phyloP scores from a whole-genome alignment of 2,329 filamentous ascomycete genomes.

The Cercospora sp. region DNA sequence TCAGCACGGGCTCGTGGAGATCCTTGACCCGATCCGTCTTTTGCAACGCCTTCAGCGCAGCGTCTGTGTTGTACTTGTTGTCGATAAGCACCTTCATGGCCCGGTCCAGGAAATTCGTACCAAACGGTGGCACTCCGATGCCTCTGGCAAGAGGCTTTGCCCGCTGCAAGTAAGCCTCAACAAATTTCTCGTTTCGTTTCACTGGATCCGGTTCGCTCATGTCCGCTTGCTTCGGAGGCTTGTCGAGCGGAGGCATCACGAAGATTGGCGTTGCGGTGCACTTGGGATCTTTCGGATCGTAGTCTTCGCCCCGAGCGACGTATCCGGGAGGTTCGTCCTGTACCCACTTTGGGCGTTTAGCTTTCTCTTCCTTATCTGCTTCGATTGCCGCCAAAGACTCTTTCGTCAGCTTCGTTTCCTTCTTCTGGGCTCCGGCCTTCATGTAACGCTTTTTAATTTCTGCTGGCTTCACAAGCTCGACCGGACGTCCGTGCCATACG shows the following conservation, averaged over 20 bases:
- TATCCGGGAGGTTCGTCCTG: constrained; percentile 90
- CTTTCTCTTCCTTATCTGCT: constrained; percentile 74
- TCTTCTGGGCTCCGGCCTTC: constrained; percentile 64
- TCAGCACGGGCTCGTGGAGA: constrained; percentile 82
- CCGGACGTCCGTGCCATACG: constrained; percentile 80
- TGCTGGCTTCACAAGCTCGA: constrained; percentile 85
- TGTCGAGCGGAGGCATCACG: constrained; percentile 57
- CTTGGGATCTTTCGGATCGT: constrained; percentile 67
- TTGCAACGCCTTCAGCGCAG: constrained; percentile 68
- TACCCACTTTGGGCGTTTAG: constrained; percentile 87
- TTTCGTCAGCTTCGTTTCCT: constrained; percentile 74
- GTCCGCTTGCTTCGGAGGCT: constrained; percentile 26
- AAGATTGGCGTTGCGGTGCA: constrained; percentile 77
- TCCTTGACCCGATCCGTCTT: constrained; percentile 66
- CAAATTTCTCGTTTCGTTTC: constrained; percentile 53
- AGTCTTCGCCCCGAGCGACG: constrained; percentile 78
- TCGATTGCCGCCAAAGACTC: constrained; percentile 78
- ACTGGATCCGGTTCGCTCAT: constrained; percentile 15
- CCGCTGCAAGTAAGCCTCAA: constrained; percentile 74
- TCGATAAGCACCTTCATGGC: constrained; percentile 72
- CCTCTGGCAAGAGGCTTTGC: constrained; percentile 64
- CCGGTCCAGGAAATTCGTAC: constrained; percentile 85
- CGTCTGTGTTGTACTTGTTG: constrained; percentile 68
- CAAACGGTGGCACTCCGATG: constrained; percentile 70
- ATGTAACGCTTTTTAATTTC: constrained; percentile 78